A percentile compares a stretch with the other conserved stretches of the same genome.
phyloP scores from a whole-genome alignment of 75 land plant species.

The Sequoia sempervirens region DNA sequence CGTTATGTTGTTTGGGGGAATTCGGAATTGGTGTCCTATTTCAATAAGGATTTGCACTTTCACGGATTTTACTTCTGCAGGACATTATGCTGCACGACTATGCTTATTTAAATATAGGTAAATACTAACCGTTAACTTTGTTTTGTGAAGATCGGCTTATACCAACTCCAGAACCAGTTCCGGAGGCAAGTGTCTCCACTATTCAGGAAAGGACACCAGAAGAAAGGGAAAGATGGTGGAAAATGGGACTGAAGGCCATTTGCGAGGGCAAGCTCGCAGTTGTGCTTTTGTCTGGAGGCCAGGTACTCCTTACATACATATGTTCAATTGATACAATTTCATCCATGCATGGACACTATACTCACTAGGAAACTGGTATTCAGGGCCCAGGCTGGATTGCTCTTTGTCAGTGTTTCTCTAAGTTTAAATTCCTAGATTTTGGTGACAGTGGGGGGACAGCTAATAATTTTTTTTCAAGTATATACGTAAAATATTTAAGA shows the following conservation, averaged over 20 bases:
- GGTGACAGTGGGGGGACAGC: no score
- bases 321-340: not conserved
- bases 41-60: not conserved
- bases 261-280: slow-evolving; percentile 78
- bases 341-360: not conserved
- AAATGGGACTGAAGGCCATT: slow-evolving; percentile 73
- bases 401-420: not conserved
- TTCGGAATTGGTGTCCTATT: not conserved
- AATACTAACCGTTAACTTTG: not conserved
- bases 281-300: slow-evolving; percentile 79
- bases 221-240: slow-evolving; percentile 86
- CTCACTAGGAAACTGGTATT: not conserved
- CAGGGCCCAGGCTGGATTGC: not conserved
- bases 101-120: not conserved
- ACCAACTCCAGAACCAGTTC: slow-evolving; percentile 57
- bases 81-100: not conserved
- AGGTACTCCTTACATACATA: slow-evolving; percentile 34
- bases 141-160: slow-evolving; percentile 24
- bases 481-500: no score
- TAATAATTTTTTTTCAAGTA: no score
- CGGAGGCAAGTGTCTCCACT: slow-evolving; percentile 60
- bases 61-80: not conserved
- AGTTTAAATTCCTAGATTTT: no score
- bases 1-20: no score
- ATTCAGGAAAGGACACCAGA: slow-evolving; percentile 54